phyloP scores from a whole-genome alignment of 2,329 filamentous ascomycete species.

The Clonostachys solani region DNA sequence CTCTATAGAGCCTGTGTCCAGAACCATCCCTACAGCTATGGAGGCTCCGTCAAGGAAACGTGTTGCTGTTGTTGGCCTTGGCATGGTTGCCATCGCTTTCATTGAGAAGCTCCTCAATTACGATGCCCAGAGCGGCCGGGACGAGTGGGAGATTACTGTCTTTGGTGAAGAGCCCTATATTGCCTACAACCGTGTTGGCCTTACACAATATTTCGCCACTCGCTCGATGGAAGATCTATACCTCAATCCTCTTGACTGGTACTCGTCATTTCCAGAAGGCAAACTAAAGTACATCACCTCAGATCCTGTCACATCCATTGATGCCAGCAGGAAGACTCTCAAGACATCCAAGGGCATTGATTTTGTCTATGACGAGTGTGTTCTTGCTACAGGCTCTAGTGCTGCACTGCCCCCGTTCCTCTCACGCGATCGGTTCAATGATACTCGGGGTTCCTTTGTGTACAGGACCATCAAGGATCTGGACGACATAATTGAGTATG shows the following conservation, averaged over 20 bases:
- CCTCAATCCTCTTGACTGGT: conserved; percentile 77
- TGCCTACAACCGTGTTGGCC: conserved; percentile 85
- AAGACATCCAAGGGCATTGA: conserved; percentile 64
- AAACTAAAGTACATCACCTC: background rate
- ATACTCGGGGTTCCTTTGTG: conserved; percentile 82
- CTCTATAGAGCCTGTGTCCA: too few species aligned
- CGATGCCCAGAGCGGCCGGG: conserved; percentile 59
- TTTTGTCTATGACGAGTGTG: conserved; percentile 74
- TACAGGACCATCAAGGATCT: conserved; percentile 85
- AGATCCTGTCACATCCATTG: conserved; percentile 54
- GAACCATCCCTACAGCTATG: conserved; percentile 1
- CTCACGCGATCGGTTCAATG: conserved; percentile 55
- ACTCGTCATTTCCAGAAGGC: background rate
- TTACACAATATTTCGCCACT: conserved; percentile 87
- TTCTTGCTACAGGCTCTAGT: conserved; percentile 83
- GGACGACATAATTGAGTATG: conserved; percentile 58
- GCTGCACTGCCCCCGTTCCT: conserved; percentile 32
- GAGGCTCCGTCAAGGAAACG: conserved; percentile 48
- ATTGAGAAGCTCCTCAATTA: conserved; percentile 89
- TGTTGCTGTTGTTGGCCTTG: conserved; percentile 74
- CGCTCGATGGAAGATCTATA: conserved; percentile 83
- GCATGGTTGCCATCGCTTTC: conserved; percentile 88
- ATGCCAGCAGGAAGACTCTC: conserved; percentile 60
- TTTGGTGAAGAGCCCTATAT: conserved; percentile 85
- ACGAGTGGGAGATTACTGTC: conserved; percentile 75